Conservation (phyloP, 345 rosid genomes). For the Clausena lansium region DNA sequence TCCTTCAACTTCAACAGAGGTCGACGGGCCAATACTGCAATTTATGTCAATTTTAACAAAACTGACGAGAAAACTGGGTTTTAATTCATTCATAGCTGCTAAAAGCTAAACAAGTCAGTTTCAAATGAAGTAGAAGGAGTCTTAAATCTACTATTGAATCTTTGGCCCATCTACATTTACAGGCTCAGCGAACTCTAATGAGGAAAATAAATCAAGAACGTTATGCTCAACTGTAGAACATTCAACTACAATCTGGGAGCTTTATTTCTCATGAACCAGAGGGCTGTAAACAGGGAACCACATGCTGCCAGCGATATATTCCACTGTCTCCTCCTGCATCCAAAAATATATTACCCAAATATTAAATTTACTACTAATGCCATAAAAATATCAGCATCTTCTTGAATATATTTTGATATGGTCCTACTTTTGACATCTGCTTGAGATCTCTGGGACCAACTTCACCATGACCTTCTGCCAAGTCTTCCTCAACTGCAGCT, state of each 20-base stretch:
- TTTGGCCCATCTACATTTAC: slow-evolving; percentile 3
- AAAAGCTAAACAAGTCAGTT: too few species aligned
- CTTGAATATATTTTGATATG: too few species aligned
- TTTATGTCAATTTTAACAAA: slow-evolving; percentile 32
- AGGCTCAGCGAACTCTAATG: slow-evolving; percentile 4
- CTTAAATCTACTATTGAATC: too few species aligned
- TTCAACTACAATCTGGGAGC: neutral
- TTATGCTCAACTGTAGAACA: neutral
- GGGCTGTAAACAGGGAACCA: slow-evolving; percentile 96
- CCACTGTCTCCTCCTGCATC: slow-evolving; percentile 82
- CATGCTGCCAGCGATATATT: slow-evolving; percentile 62
- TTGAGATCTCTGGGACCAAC: slow-evolving; percentile 68
- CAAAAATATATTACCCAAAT: neutral
- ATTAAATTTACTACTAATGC: neutral
- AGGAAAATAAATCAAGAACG: neutral
- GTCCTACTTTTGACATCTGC: slow-evolving; percentile 77
- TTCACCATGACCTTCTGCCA: slow-evolving; percentile 84
- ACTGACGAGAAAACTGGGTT: slow-evolving; percentile 25
- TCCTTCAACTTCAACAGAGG: slow-evolving; percentile 14
- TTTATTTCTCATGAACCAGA: slow-evolving; percentile 85
- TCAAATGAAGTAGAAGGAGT: too few species aligned
- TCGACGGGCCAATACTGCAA: neutral
- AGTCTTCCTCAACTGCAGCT: slow-evolving; percentile 77
- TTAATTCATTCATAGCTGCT: too few species aligned
- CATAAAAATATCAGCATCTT: neutral